A percentile compares a stretch with the other conserved stretches of the same genome.
Conservation (phyloP, 305 asterid species). For the Fraxinus nigra region DNA sequence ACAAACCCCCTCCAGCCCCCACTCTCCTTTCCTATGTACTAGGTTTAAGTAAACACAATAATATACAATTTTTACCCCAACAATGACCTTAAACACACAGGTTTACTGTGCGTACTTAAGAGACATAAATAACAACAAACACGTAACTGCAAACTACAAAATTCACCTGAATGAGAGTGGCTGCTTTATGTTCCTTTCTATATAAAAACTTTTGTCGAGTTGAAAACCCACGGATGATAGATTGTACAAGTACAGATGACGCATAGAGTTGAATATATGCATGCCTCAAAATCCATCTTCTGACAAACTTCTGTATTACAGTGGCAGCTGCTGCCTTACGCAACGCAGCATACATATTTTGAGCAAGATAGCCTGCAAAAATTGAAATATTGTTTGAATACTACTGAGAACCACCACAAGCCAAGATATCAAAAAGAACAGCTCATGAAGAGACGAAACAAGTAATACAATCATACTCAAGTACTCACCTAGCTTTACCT, state of each 20-base stretch:
- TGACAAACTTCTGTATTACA: conserved; percentile 62
- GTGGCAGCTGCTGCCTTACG: conserved; percentile 67
- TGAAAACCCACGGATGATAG: conserved; percentile 71
- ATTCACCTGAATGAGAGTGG: conserved; percentile 77
- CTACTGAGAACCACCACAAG: conserved; percentile 7
- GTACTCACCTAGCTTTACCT: conserved; percentile 9
- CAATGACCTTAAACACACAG: conserved; percentile 13
- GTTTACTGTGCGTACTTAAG: neutral
- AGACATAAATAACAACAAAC: conserved; percentile 8
- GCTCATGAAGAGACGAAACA: neutral
- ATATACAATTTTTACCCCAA: conserved; percentile 2
- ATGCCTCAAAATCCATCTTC: conserved; percentile 58
- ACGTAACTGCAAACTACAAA: conserved; percentile 20
- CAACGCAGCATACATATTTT: conserved; percentile 44
- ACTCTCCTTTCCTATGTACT: neutral
- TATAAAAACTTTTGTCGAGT: conserved; percentile 55
- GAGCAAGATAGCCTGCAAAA: conserved; percentile 70
- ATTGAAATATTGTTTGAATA: neutral
- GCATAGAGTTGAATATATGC: conserved; percentile 55
- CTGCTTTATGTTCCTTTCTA: conserved; percentile 71
- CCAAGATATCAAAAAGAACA: conserved; percentile 15
- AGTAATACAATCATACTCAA: conserved; percentile 3
- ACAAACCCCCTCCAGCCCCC: neutral
- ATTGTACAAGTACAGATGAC: conserved; percentile 66
- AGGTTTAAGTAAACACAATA: neutral